These are phyloP conservation scores for Eimeria necatrix DNA, from an alignment of 169 alveolate species.

Conservation along the genomic window DNA sequence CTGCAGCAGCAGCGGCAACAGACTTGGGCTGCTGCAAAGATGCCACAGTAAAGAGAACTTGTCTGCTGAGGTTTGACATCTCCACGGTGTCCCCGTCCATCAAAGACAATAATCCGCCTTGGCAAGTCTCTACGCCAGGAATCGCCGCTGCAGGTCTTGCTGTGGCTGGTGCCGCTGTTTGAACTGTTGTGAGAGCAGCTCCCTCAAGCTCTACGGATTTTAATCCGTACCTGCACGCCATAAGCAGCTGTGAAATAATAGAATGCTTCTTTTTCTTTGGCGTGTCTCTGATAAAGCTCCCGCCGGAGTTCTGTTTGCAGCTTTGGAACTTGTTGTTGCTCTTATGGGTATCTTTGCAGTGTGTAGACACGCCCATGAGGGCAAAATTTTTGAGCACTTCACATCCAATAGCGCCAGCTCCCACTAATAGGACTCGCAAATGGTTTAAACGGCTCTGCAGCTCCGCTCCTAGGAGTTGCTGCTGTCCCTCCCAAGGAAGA, in stretches of 20 bases:
- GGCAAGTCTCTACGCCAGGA: slow-evolving; percentile 58
- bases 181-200: slow-evolving; percentile 1
- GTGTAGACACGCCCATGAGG: slow-evolving; percentile 93
- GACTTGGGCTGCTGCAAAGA: slow-evolving; percentile 81
- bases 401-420: slow-evolving; percentile 99
- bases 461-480: slow-evolving; percentile 69
- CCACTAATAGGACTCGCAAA: slow-evolving; percentile 88
- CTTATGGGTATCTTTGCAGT: slow-evolving; percentile 34
- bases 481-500: slow-evolving; percentile 75
- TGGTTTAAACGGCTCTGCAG: slow-evolving; percentile 56
- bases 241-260: not conserved
- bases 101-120: slow-evolving; percentile 87
- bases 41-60: slow-evolving; percentile 95
- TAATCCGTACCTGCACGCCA: not conserved
- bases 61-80: slow-evolving; percentile 98
- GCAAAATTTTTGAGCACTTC: slow-evolving; percentile 98
- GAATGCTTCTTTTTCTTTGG: not conserved
- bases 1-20: slow-evolving; percentile 74
- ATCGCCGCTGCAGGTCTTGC: slow-evolving; percentile 25
- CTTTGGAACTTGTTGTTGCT: not conserved
- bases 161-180: not conserved
- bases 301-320: not conserved
- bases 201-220: slow-evolving; percentile 41
- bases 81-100: slow-evolving; percentile 99
- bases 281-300: not conserved